Evolutionary conservation across 495 filamentous ascomycete species (phyloP), one percentile per base, ranked within the genome.

Genomic region (Cercophora samala): DNA sequence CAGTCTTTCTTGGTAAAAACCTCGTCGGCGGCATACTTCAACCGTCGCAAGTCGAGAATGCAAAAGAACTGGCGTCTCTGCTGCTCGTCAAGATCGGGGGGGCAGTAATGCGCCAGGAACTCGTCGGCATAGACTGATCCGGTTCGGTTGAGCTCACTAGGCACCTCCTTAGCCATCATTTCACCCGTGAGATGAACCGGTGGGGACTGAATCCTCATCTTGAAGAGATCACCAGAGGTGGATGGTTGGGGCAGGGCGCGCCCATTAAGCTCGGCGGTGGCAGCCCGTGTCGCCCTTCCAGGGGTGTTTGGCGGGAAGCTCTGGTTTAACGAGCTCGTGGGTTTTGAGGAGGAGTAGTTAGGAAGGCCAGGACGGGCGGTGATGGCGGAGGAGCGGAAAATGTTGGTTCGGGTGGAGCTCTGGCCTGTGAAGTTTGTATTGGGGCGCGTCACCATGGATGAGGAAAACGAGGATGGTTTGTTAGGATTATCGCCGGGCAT

Each of bases 61-160:
- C 82, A 84, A 68, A 83, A 84, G 67, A 82, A 84, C 78, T 83
- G 82, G 62, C 78, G 77, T 25, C 80, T 74, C 71, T 83, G 79
- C 19, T 79, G 73, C 53, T 84, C 81, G 64, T 82, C 80, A 51
- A 84, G 75, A 42, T 80, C 75, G 15, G 76, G 69, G 3, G 82
- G 82, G 69, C 82, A 84, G 66, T 80, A 80, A 59, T 81, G 77
- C 2, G 78, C 77, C 13, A 84, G 71, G 64, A 78, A 84, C 70
- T 84, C 77, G 67, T 83, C 81, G 8, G 82, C 81, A 62, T 84
- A 84, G 32, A 84, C 72, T 23, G 82, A 81, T 6, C 79, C 78
- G 15, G 70, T 64, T 19, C 79, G 72, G 54, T 66, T 74, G 19
- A 75, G 71, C 68, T 79, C 77, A n/a, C 80, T 72, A 19, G 80